Evolutionary conservation across 768 basidiomycete genomes (phyloP), one percentile per base, ranked within the genome.

Genomic region (Tricholoma bakamatsutake): DNA sequence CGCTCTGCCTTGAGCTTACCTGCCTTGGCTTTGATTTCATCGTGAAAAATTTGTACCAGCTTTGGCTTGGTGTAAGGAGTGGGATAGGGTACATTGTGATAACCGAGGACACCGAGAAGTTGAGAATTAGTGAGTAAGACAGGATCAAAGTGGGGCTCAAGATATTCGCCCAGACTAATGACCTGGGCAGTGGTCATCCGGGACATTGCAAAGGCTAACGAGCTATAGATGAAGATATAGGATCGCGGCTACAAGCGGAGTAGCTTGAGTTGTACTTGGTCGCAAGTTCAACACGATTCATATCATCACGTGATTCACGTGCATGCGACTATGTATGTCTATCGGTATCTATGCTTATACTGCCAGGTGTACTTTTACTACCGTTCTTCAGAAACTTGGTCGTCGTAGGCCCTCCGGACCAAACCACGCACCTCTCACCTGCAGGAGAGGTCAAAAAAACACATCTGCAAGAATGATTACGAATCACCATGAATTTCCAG

Each of bases 141-240:
- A 15, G 92, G 84, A 61, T 93, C 84, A 54, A 92, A 93, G 64
- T 87, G 83, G 9, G 82, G 80, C 57, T 89, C 78, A 57, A 93
- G 83, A 69, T 93, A 93, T 69, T 88, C 82, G 64, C 89, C 92
- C 31, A 78, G 71, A 18, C 69, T 75, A 62, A 93, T 85, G 53
- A 93, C 75, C 69, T 93, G 85, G 2, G 87, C 78, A 28, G 90
- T 76, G n/a, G 88, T 90, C 59, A 90, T 70, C 59, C 84, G 81
- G 64, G 89, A 89, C 89, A 90, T 90, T 28, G 8, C 35, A 27
- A 48, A 27, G 8, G 6, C 28, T 35, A 13, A 50, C 30, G n/a
- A 27, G 30, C 21, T 24, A 24, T 24, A 24, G 21, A 24, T 24
- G 21, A 24, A 24, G 21, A 24, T 24, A 24, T 24, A 24, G 21